A percentile compares a stretch with the other conserved stretches of the same genome.
These are phyloP conservation scores for Colletotrichum ledebouriae DNA, from an alignment of 2,329 filamentous ascomycete species.

Conservation along the genomic window DNA sequence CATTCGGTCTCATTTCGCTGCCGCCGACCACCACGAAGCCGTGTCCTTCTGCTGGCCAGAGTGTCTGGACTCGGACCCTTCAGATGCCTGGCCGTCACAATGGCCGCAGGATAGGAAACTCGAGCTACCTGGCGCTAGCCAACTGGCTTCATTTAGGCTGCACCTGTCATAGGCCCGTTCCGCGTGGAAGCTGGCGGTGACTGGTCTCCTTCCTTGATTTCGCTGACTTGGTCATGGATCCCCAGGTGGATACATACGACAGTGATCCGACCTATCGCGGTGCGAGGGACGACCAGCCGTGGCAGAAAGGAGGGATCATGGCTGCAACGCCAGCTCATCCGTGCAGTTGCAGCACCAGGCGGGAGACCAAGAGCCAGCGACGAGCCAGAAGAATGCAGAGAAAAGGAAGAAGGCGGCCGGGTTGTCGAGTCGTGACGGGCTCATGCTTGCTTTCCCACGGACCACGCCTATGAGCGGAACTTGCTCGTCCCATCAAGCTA, in stretches of 20 bases:
- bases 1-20: conserved; percentile 34
- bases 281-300: conserved; percentile 49
- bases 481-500: conserved; percentile 30
- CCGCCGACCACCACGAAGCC: conserved; percentile 12
- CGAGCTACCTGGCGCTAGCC: conserved; percentile 45
- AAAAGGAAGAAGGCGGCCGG: conserved; percentile 34
- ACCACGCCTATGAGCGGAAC: conserved; percentile 17
- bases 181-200: conserved; percentile 49
- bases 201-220: conserved; percentile 57
- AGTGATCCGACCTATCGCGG: conserved; percentile 57
- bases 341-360: conserved; percentile 54
- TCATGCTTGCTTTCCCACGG: conserved; percentile 23
- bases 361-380: conserved; percentile 13
- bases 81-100: conserved; percentile 42
- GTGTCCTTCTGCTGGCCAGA: conserved; percentile 23
- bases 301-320: conserved; percentile 55
- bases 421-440: conserved; percentile 22
- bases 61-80: conserved; percentile 22
- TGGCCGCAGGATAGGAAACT: conserved; percentile 50
- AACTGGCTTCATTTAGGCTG: conserved; percentile 59
- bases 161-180: conserved; percentile 55
- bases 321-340: conserved; percentile 62
- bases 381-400: conserved; percentile 26
- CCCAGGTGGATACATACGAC: conserved; percentile 52
- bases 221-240: conserved; percentile 54